phyloP scores from a whole-genome alignment of 306 rosid genomes.

The Quercus dentata region DNA sequence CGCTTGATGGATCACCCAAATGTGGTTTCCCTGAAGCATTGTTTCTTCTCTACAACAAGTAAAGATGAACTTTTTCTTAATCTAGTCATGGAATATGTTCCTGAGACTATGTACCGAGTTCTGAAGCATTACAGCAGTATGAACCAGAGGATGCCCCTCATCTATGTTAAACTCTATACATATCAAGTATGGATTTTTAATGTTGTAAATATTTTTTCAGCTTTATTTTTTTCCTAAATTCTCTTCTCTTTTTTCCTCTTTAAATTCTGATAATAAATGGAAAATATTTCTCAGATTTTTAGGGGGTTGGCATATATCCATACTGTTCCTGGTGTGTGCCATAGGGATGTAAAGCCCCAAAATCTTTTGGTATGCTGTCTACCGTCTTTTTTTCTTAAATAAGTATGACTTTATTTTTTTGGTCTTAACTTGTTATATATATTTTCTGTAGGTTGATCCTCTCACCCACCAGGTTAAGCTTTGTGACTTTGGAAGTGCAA shows the following conservation, averaged over 20 bases:
- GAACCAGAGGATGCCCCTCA: constrained; percentile 93
- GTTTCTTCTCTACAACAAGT: constrained; percentile 85
- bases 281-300: constrained; percentile 55
- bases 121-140: constrained; percentile 69
- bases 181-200: constrained; percentile 64
- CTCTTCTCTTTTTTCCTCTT: constrained; percentile 7
- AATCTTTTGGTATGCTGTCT: constrained; percentile 71
- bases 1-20: constrained; percentile 96
- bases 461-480: constrained; percentile 93
- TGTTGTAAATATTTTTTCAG: not conserved
- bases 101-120: constrained; percentile 83
- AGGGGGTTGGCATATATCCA: constrained; percentile 95
- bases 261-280: constrained; percentile 14
- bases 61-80: constrained; percentile 85
- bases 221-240: not conserved
- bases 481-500: constrained; percentile 96
- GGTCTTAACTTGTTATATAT: constrained; percentile 3
- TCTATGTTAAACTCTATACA: constrained; percentile 86
- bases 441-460: constrained; percentile 70
- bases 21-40: constrained; percentile 75
- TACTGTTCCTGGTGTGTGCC: constrained; percentile 85
- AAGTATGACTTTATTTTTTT: not conserved
- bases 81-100: constrained; percentile 92
- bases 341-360: constrained; percentile 93
- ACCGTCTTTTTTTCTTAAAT: not conserved